Conservation (phyloP, 805 yeast species). For the Wickerhamiella nectarea region DNA sequence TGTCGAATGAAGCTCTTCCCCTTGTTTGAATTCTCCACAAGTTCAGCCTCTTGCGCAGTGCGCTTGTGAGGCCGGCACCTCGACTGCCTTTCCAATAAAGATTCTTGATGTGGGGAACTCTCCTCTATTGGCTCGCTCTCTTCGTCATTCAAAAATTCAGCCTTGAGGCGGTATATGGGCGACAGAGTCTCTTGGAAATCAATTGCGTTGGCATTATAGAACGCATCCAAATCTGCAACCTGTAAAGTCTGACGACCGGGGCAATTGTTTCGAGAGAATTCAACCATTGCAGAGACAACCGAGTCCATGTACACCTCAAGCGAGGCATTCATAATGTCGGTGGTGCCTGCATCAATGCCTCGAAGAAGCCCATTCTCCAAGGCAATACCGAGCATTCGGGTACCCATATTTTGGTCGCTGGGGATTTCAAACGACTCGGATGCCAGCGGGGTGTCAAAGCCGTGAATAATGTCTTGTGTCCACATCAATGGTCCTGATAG, state of each 20-base stretch:
- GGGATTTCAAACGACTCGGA: constrained; percentile 72
- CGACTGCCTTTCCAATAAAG: neutral
- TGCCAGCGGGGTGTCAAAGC: constrained; percentile 67
- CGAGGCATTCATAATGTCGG: constrained; percentile 69
- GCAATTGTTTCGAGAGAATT: constrained; percentile 22
- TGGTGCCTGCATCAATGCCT: constrained; percentile 56
- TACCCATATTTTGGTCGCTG: constrained; percentile 52
- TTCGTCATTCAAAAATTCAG: constrained; percentile 26
- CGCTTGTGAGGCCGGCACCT: constrained; percentile 3
- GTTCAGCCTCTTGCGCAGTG: constrained; percentile 5
- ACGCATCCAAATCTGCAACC: constrained; percentile 25
- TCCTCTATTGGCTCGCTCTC: constrained; percentile 11
- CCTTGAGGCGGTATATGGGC: constrained; percentile 25
- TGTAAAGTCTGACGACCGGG: constrained; percentile 27
- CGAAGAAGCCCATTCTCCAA: constrained; percentile 85
- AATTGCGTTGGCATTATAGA: constrained; percentile 25
- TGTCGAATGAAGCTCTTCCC: constrained; percentile 8
- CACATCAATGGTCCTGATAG: constrained; percentile 36
- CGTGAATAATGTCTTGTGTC: constrained; percentile 86
- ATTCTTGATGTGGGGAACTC: neutral
- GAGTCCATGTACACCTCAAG: constrained; percentile 67
- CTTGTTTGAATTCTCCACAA: constrained; percentile 8
- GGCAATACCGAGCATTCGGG: constrained; percentile 65
- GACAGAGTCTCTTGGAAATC: constrained; percentile 26
- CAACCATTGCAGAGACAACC: constrained; percentile 60